Evolutionary conservation across 352 stramenopile species (phyloP).

Genomic region (Poterioochromonas sp.): DNA sequence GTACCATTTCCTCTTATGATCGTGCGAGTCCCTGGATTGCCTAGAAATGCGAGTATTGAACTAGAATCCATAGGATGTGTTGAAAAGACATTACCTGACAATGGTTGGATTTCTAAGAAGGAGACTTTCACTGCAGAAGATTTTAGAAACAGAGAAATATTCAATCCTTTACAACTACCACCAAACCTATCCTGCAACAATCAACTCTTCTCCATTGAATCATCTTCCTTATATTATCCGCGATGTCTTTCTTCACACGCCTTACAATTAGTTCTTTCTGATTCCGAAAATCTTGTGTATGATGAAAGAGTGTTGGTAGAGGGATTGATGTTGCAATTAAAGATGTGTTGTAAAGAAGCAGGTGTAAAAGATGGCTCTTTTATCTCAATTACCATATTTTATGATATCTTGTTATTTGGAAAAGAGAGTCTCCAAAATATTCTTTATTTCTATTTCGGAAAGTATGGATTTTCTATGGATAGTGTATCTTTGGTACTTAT

Average conservation of each 20-base stretch:
- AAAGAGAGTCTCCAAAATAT: background rate
- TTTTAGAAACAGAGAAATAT: background rate
- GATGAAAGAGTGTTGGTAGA: too few relatives aligned
- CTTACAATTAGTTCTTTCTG: too few relatives aligned
- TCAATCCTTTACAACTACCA: background rate
- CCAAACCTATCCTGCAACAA: background rate
- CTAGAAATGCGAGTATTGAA: constrained; percentile 32
- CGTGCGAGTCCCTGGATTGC: constrained; percentile 29
- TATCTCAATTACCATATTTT: background rate
- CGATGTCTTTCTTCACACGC: too few relatives aligned
- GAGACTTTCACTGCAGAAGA: background rate
- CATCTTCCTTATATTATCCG: background rate
- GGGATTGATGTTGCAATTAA: too few relatives aligned
- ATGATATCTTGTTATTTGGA: background rate
- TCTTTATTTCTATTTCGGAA: too few relatives aligned
- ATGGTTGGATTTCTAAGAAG: background rate
- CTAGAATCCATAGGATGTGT: constrained; percentile 28
- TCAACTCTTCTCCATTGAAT: background rate
- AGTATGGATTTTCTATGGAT: too few relatives aligned
- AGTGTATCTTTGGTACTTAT: background rate
- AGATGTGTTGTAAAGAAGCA: too few relatives aligned
- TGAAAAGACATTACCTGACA: background rate
- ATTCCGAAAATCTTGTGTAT: too few relatives aligned
- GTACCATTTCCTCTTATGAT: background rate
- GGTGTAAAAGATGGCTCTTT: background rate